These are phyloP conservation scores for Cordyceps pruinosa DNA, from an alignment of 2,329 filamentous ascomycete genomes.

Conservation along the genomic window DNA sequence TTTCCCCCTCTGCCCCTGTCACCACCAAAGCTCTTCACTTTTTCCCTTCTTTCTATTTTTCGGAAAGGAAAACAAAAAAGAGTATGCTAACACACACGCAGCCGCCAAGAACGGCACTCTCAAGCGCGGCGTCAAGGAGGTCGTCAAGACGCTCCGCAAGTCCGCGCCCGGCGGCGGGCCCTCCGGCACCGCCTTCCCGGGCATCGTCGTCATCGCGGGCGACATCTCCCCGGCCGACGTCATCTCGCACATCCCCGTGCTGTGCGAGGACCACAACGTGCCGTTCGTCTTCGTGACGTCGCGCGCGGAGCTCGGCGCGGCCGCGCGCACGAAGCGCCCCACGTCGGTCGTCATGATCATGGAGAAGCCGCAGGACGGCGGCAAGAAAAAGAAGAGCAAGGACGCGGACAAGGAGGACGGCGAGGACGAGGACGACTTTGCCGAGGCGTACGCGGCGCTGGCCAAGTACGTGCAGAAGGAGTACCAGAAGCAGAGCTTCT, in stretches of 20 bases:
- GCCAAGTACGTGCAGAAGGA: constrained; percentile 62
- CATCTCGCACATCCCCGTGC: constrained; percentile 93
- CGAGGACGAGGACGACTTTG: constrained; percentile 50
- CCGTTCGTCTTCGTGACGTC: constrained; percentile 94
- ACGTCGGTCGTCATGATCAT: constrained; percentile 92
- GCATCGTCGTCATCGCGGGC: constrained; percentile 85
- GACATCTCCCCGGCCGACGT: constrained; percentile 99
- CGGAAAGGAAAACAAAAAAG: too few relatives aligned
- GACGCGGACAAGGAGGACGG: constrained; percentile 38
- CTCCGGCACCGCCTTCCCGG: constrained; percentile 55
- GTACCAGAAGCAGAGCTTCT: constrained; percentile 49
- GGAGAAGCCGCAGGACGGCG: constrained; percentile 44
- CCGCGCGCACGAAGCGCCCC: constrained; percentile 89
- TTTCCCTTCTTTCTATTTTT: neutral
- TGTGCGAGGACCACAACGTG: constrained; percentile 96
- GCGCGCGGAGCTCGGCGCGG: constrained; percentile 86
- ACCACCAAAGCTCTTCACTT: too few relatives aligned
- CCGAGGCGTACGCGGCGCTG: constrained; percentile 56
- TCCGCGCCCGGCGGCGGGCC: constrained; percentile 63
- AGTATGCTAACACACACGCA: constrained; percentile 33
- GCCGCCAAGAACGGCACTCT: constrained; percentile 93
- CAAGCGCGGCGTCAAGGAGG: constrained; percentile 97
- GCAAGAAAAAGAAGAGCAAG: constrained; percentile 37
- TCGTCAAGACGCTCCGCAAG: constrained; percentile 97
- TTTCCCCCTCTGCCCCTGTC: constrained; percentile 10